Conservation (phyloP, 139 green algal species). For the Penium margaritaceum region DNA sequence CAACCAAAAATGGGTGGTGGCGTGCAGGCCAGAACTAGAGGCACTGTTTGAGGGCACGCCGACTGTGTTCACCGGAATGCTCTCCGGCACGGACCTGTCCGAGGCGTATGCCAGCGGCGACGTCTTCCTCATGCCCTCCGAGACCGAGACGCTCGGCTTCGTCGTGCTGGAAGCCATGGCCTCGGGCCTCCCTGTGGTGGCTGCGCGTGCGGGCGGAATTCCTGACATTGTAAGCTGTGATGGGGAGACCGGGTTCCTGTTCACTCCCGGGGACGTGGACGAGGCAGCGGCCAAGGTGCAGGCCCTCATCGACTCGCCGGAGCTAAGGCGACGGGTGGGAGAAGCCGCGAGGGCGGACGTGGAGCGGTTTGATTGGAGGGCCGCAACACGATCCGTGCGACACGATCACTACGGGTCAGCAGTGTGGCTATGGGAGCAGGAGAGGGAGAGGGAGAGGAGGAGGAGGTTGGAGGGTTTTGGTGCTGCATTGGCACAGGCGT, state of each 20-base stretch:
- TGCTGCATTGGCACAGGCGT: no score
- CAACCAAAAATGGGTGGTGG: no score
- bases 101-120: slow-evolving; percentile 83
- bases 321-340: slow-evolving; percentile 15
- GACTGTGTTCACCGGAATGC: slow-evolving; percentile 44
- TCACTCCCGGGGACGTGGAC: slow-evolving; percentile 41
- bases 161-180: slow-evolving; percentile 97
- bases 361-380: slow-evolving; percentile 43
- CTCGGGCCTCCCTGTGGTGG: slow-evolving; percentile 76
- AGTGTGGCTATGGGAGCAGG: not conserved
- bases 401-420: slow-evolving; percentile 28
- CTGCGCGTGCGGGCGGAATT: slow-evolving; percentile 66
- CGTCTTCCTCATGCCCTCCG: slow-evolving; percentile 90
- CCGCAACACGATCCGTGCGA: slow-evolving; percentile 27
- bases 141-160: slow-evolving; percentile 91
- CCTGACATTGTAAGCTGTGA: slow-evolving; percentile 72
- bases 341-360: slow-evolving; percentile 26
- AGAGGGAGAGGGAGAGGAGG: no score
- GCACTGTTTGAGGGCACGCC: slow-evolving; percentile 57
- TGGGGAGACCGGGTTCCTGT: slow-evolving; percentile 58
- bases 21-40: slow-evolving; percentile 59
- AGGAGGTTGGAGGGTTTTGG: no score
- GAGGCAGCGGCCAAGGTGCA: slow-evolving; percentile 28
- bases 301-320: slow-evolving; percentile 16
- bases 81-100: slow-evolving; percentile 69